Conservation (phyloP, 176 grass and related monocot genomes). For the Zea mays region DNA sequence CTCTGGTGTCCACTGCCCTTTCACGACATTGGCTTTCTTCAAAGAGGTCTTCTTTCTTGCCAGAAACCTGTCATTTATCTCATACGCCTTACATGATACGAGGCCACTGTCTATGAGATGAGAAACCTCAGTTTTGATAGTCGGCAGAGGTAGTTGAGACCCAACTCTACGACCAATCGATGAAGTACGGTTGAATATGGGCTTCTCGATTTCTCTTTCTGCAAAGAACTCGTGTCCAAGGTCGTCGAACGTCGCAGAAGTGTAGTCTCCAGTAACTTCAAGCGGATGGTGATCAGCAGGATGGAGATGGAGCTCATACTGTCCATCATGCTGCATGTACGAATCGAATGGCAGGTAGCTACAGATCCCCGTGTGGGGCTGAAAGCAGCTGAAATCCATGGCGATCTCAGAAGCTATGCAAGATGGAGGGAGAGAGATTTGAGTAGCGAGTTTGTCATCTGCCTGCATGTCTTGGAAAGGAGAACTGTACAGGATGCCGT, state of each 20-base stretch:
- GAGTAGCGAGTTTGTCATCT: neutral
- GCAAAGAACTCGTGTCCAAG: neutral
- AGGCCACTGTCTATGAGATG: conserved; percentile 22
- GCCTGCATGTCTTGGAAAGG: conserved; percentile 38
- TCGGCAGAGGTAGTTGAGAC: conserved; percentile 31
- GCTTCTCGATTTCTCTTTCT: neutral
- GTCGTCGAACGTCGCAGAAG: conserved; percentile 21
- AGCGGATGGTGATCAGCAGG: conserved; percentile 41
- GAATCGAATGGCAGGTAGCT: conserved; percentile 41
- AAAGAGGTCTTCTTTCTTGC: conserved; percentile 37
- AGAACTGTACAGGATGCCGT: neutral
- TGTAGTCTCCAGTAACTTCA: neutral
- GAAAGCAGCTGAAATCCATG: conserved; percentile 61
- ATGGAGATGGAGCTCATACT: neutral
- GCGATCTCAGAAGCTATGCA: conserved; percentile 28
- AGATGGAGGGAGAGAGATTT: neutral
- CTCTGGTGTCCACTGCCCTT: conserved; percentile 88
- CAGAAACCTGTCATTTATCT: conserved; percentile 31
- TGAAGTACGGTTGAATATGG: neutral
- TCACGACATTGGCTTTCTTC: conserved; percentile 72
- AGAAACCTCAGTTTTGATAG: conserved; percentile 40
- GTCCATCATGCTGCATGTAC: conserved; percentile 28
- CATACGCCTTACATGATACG: conserved; percentile 18
- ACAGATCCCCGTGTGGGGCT: conserved; percentile 29
- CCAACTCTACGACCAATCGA: neutral